A percentile compares a stretch with the other conserved stretches of the same genome.
Evolutionary conservation across 495 filamentous ascomycete species (phyloP).

Genomic region (Copromyces sp.): DNA sequence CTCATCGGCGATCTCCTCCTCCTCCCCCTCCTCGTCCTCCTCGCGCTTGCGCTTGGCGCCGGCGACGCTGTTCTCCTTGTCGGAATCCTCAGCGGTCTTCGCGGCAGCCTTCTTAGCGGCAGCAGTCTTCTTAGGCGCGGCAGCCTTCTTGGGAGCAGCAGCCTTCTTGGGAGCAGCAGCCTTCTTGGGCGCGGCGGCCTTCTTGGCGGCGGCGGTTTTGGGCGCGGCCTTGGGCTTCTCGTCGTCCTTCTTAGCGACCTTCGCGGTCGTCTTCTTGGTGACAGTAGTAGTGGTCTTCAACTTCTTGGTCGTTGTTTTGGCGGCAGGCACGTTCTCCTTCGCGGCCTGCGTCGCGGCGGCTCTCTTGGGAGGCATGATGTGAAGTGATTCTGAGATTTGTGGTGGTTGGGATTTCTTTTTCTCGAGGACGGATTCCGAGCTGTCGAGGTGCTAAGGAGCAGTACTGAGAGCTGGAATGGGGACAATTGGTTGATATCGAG

Average conservation of each 20-base stretch:
- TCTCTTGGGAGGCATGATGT: constrained; percentile 23
- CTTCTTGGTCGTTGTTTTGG: constrained; percentile 26
- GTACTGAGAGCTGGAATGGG: neutral
- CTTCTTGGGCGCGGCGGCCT: constrained; percentile 16
- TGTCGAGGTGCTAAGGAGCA: neutral
- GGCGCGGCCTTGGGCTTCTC: constrained; percentile 21
- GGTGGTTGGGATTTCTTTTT: neutral
- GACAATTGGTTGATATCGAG: neutral
- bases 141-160: constrained; percentile 28
- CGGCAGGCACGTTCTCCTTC: constrained; percentile 5
- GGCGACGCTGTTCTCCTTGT: constrained; percentile 24
- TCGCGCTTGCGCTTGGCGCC: constrained; percentile 18
- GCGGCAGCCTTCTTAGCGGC: neutral
- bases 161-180: constrained; percentile 16
- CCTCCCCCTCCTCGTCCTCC: constrained; percentile 7
- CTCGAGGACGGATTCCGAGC: neutral
- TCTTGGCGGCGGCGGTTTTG: constrained; percentile 9
- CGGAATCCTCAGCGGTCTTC: constrained; percentile 11
- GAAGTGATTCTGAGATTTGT: constrained; percentile 7
- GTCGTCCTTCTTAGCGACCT: constrained; percentile 11
- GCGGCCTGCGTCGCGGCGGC: constrained; percentile 9
- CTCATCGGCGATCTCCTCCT: constrained; percentile 2
- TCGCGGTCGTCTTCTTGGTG: constrained; percentile 3
- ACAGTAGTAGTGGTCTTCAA: constrained; percentile 11
- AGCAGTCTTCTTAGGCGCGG: constrained; percentile 4